phyloP scores from a whole-genome alignment of 208 protist species.

The Wallacemonas rigidus region DNA sequence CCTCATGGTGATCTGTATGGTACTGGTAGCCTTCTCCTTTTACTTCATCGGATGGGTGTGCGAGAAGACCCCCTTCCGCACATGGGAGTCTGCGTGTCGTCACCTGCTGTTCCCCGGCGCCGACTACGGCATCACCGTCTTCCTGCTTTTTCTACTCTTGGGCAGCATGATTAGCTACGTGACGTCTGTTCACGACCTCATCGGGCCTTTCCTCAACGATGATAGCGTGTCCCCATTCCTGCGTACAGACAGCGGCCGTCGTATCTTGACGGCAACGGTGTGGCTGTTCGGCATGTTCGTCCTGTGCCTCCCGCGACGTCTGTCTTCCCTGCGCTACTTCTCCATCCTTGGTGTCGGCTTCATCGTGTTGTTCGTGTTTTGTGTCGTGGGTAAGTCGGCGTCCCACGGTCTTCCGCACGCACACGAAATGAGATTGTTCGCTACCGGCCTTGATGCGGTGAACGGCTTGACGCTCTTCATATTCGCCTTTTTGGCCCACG shows the following conservation, averaged over 20 bases:
- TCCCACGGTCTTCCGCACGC: constrained; percentile 30
- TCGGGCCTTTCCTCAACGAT: constrained; percentile 34
- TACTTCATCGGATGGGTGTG: constrained; percentile 61
- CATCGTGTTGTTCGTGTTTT: constrained; percentile 66
- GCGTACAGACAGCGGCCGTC: constrained; percentile 31
- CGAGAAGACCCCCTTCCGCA: constrained; percentile 45
- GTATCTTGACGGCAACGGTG: constrained; percentile 39
- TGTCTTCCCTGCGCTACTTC: constrained; percentile 74
- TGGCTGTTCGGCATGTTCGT: constrained; percentile 70
- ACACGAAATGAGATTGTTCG: constrained; percentile 39
- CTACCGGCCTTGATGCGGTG: constrained; percentile 32
- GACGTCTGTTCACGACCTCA: constrained; percentile 49
- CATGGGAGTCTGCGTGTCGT: constrained; percentile 57
- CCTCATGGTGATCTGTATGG: constrained; percentile 52
- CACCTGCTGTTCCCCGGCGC: constrained; percentile 55
- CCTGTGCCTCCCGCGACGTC: constrained; percentile 48
- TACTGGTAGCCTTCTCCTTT: constrained; percentile 59
- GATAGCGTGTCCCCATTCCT: constrained; percentile 39
- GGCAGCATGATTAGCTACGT: constrained; percentile 64
- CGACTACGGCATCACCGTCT: constrained; percentile 59
- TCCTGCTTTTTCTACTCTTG: constrained; percentile 49
- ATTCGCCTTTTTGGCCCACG: constrained; percentile 55
- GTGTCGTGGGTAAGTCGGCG: constrained; percentile 47
- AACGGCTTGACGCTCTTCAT: constrained; percentile 56
- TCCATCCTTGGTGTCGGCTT: constrained; percentile 65